Evolutionary conservation across 179 eudicot species (phyloP).

Genomic region (Silene coronaria): DNA sequence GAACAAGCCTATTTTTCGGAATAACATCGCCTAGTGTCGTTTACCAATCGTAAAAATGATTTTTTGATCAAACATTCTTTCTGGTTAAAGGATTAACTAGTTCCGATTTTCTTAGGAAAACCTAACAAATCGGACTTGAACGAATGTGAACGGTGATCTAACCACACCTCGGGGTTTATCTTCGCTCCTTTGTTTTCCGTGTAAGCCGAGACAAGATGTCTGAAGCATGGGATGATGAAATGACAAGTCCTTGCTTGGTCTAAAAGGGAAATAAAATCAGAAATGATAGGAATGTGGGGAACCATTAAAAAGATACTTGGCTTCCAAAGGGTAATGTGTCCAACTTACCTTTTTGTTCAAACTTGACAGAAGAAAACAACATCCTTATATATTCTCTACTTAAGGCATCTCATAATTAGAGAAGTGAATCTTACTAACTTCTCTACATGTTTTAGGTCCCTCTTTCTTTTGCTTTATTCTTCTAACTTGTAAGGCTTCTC

Average conservation of each 20-base stretch:
- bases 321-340: conserved; percentile 43
- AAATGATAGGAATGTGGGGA: conserved; percentile 43
- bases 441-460: conserved; percentile 28
- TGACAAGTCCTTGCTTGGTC: conserved; percentile 22
- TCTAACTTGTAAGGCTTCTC: conserved; percentile 23
- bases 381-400: conserved; percentile 13
- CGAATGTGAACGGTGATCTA: background rate
- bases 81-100: too few relatives aligned
- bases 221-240: conserved; percentile 6
- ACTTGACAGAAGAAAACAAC: conserved; percentile 17
- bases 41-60: too few relatives aligned
- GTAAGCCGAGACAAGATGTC: background rate
- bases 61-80: too few relatives aligned
- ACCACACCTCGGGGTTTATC: background rate
- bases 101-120: background rate
- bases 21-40: too few relatives aligned
- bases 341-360: conserved; percentile 36
- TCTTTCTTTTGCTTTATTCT: conserved; percentile 27
- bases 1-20: background rate
- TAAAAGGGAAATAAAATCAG: conserved; percentile 34
- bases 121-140: background rate
- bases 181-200: too few relatives aligned
- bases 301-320: conserved; percentile 41
- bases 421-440: conserved; percentile 31
- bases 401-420: conserved; percentile 32